phyloP scores from a whole-genome alignment of 495 filamentous ascomycete genomes.

The Alectoria sarmentosa region DNA sequence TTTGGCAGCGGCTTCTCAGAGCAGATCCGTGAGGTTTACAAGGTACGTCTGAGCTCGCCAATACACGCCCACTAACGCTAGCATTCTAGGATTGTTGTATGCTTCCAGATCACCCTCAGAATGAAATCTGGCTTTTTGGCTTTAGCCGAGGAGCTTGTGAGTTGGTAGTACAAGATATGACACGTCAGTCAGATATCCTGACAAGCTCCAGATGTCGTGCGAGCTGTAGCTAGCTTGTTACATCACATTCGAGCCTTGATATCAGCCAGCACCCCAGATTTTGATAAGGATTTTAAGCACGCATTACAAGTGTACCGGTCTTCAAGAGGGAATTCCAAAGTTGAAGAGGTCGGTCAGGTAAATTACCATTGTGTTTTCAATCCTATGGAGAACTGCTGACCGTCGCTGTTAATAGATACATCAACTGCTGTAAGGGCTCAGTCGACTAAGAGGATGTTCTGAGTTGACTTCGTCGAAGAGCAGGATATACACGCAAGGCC shows the following conservation, averaged over 20 bases:
- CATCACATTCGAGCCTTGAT: conserved; percentile 38
- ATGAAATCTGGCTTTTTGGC: conserved; percentile 50
- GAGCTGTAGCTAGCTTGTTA: conserved; percentile 46
- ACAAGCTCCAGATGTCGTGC: conserved; percentile 35
- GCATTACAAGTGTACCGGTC: conserved; percentile 26
- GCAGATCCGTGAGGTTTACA: background rate
- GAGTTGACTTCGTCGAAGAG: background rate
- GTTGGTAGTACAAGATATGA: background rate
- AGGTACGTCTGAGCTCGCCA: background rate
- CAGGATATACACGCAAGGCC: conserved; percentile 11
- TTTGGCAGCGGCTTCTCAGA: conserved; percentile 6
- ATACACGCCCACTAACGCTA: background rate
- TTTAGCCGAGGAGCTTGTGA: conserved; percentile 48
- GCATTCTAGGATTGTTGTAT: conserved; percentile 8
- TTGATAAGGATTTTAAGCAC: conserved; percentile 37
- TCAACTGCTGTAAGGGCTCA: background rate
- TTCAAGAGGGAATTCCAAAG: conserved; percentile 16
- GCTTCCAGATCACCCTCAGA: conserved; percentile 33
- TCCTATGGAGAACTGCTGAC: background rate
- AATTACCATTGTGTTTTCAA: background rate
- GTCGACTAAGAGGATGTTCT: background rate
- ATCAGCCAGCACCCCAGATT: conserved; percentile 30
- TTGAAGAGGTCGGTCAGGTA: background rate
- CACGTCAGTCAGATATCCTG: background rate
- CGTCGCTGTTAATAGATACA: background rate